Percentiles rank a stretch among this genome's conserved stretches.
These are phyloP conservation scores for Taphrina communis DNA, from an alignment of 1,139 yeast species.

Conservation along the genomic window DNA sequence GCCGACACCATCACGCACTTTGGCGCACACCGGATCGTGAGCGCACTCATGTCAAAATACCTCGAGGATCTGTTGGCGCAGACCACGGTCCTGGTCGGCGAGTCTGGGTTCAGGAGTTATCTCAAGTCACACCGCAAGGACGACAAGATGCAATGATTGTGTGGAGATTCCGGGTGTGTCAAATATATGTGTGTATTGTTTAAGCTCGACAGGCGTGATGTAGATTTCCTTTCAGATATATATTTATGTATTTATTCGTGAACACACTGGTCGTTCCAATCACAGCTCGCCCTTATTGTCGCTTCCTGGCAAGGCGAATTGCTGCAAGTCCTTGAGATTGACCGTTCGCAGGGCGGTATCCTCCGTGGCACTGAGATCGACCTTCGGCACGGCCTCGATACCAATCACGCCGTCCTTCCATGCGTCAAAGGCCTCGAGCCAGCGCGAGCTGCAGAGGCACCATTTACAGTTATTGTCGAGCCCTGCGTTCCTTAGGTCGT, in stretches of 20 bases:
- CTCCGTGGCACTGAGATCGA: constrained; percentile 34
- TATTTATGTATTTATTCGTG: too few relatives aligned
- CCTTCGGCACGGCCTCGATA: constrained; percentile 32
- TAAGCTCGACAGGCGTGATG: too few relatives aligned
- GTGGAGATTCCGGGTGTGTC: too few relatives aligned
- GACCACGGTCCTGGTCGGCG: constrained; percentile 24
- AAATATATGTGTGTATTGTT: too few relatives aligned
- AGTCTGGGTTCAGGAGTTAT: constrained; percentile 28
- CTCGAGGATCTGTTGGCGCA: constrained; percentile 18
- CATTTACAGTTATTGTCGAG: constrained; percentile 35
- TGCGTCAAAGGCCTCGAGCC: constrained; percentile 39
- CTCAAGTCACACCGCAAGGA: constrained; percentile 22
- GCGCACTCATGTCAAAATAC: constrained; percentile 34
- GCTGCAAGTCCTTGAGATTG: constrained; percentile 27
- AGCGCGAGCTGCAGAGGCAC: constrained; percentile 39
- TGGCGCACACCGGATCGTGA: constrained; percentile 25
- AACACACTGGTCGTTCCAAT: background rate
- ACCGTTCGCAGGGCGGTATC: constrained; percentile 30
- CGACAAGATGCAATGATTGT: constrained; percentile 5
- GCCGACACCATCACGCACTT: constrained; percentile 29
- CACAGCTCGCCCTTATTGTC: constrained; percentile 16
- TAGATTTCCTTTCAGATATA: too few relatives aligned
- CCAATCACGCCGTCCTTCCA: constrained; percentile 33
- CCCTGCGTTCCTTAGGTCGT: constrained; percentile 32
- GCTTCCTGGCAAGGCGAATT: constrained; percentile 16